A percentile compares a stretch with the other conserved stretches of the same genome.
phyloP scores from a whole-genome alignment of 2,329 filamentous ascomycete species.

The Aspergillus aculeatus region DNA sequence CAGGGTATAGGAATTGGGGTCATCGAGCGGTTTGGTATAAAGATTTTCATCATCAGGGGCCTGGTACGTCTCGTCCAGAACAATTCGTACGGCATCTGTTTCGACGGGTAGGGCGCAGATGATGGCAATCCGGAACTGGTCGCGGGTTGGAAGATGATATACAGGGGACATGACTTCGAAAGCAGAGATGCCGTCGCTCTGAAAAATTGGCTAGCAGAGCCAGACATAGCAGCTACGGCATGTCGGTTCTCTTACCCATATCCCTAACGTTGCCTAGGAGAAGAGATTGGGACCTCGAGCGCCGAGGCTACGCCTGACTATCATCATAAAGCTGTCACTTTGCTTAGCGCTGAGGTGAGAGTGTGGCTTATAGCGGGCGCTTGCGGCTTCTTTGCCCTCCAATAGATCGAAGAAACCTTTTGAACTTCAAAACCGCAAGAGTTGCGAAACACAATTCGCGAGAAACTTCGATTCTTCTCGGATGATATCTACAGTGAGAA shows the following conservation, averaged over 20 bases:
- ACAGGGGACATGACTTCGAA: not conserved
- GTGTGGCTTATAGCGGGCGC: no score
- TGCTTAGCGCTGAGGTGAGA: not conserved
- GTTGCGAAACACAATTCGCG: no score
- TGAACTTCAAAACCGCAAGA: no score
- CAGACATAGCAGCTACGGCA: no score
- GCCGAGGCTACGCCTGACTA: no score
- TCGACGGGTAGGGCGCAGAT: not conserved
- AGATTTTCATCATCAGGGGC: not conserved
- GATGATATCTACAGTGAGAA: not conserved
- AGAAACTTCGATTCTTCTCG: no score
- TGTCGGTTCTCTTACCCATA: no score
- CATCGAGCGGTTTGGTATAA: not conserved
- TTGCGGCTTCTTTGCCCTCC: not conserved
- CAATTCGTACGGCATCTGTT: not conserved
- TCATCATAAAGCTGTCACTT: not conserved
- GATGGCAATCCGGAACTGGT: not conserved
- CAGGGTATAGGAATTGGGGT: not conserved
- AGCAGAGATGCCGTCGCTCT: no score
- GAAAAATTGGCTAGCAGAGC: no score
- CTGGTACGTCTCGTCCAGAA: not conserved
- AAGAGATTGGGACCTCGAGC: no score
- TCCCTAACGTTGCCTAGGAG: no score
- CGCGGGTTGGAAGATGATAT: not conserved
- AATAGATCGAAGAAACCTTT: not conserved